A percentile compares a stretch with the other conserved stretches of the same genome.
phyloP scores from a whole-genome alignment of 257 asterid genomes.

The Buddleja alternifolia region DNA sequence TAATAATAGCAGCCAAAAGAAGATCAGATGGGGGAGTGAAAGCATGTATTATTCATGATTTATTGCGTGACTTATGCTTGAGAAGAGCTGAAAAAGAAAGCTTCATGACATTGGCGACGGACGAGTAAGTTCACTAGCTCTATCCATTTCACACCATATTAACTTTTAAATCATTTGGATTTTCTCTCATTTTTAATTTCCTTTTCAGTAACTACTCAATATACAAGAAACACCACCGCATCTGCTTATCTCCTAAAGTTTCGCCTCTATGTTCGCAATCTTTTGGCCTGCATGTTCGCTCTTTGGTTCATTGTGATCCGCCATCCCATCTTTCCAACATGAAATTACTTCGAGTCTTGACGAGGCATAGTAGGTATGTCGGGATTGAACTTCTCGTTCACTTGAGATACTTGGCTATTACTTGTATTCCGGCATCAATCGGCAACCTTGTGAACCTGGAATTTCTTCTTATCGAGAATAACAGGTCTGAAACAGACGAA shows the following conservation, averaged over 20 bases:
- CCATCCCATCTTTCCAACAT: not conserved
- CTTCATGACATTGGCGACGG: conserved; percentile 4
- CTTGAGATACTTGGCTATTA: conserved; percentile 25
- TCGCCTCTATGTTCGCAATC: too few relatives aligned
- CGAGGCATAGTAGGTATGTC: too few relatives aligned
- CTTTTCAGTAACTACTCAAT: conserved; percentile 4
- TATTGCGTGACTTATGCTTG: conserved; percentile 28
- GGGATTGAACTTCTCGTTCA: not conserved
- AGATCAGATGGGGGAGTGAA: conserved; percentile 22
- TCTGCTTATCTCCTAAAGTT: too few relatives aligned
- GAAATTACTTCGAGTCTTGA: conserved; percentile 27
- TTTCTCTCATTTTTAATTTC: too few relatives aligned
- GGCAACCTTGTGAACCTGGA: conserved; percentile 25
- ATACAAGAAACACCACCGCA: not conserved
- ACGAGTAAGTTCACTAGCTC: conserved; percentile 5
- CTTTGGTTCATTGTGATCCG: too few relatives aligned
- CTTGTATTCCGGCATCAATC: not conserved
- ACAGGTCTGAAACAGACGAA: too few relatives aligned
- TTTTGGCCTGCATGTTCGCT: too few relatives aligned
- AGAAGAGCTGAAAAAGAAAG: conserved; percentile 13
- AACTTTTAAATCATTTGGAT: too few relatives aligned
- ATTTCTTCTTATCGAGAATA: not conserved
- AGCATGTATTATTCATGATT: conserved; percentile 28
- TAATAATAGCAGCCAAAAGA: conserved; percentile 17
- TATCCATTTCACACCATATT: too few relatives aligned